Base-by-base conservation (phyloP, 495 filamentous ascomycete species). In the Rusavskia elegans region DNA sequence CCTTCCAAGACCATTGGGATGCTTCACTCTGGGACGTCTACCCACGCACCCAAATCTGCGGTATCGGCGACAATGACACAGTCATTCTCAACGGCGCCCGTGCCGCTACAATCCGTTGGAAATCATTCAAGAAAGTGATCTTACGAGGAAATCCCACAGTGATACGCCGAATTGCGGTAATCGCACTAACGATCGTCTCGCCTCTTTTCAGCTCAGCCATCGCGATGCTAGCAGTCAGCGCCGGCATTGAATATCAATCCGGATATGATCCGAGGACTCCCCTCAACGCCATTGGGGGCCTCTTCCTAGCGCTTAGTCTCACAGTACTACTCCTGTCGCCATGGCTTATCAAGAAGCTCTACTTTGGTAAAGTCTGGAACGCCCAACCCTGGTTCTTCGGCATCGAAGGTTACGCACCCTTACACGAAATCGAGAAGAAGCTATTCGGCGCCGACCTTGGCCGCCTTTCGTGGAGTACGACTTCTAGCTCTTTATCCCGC, bases 11-110 rank as follows among this genome's bases (percentile, higher is more conserved):
- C 50, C 54, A 57, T 4, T 71, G 53, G 53, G 54, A 53, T 23
- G 53, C 55, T 10, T 58, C 61, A 13, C 66, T 73, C 10, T 74
- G 70, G 71, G 70, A 74, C 51, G 69, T 75, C 45, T 56, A 66
- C 25, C 71, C 71, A 13, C 37, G 21, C 0, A 62, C 55, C 49
- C 67, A 69, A 52, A 54, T 72, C 36, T 57, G 66, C 17, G 70
- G 66, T 10, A 57, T 72, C n/a, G 64, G 62, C 32, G 45, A 63
- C 11, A 54, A 67, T 52, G 57, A 68, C 46, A 71, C 66, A 2
- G 56, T 71, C 20, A 62, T 72, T 36, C 45, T 73, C 20, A 64
- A 73, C 53, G 70, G 65, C 35, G 63, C 55, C 30, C 52, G 40
- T 14, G 66, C 50, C 9, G 64, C 64, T 17, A 55, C 53, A 4